These are phyloP conservation scores for Lyophyllum atratum DNA, from an alignment of 768 basidiomycete genomes.

Conservation along the genomic window DNA sequence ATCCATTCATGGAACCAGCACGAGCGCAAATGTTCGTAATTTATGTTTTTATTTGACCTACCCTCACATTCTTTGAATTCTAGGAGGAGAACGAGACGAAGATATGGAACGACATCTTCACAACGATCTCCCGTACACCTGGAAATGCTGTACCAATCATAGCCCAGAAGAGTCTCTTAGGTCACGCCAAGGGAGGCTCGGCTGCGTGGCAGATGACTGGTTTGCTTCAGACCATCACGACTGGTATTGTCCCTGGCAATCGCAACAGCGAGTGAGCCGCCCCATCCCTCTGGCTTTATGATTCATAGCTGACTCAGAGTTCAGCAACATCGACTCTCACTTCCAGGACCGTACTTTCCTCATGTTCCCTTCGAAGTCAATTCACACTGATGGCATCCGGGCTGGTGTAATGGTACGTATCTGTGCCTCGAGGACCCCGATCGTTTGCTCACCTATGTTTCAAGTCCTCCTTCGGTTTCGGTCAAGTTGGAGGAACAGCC, in stretches of 20 bases:
- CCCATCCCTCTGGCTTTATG: not conserved
- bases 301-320: constrained; percentile 5
- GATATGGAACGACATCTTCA: constrained; percentile 96
- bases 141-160: constrained; percentile 98
- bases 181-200: constrained; percentile 98
- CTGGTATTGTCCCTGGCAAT: constrained; percentile 92
- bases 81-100: constrained; percentile 97
- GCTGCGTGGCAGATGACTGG: constrained; percentile 98
- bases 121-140: constrained; percentile 82
- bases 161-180: constrained; percentile 96
- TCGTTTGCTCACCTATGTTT: constrained; percentile 11
- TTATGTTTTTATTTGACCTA: not conserved
- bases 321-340: constrained; percentile 89
- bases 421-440: not conserved
- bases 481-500: constrained; percentile 95
- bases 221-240: constrained; percentile 79
- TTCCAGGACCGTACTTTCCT: constrained; percentile 89
- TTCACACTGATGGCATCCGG: constrained; percentile 90
- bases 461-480: constrained; percentile 95
- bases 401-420: constrained; percentile 79
- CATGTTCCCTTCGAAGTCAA: constrained; percentile 97
- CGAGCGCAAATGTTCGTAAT: constrained; percentile 68
- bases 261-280: constrained; percentile 89
- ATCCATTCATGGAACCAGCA: constrained; percentile 89
- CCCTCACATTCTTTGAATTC: constrained; percentile 10